Conservation (phyloP, 176 grass and related monocot species). For the Alloteropsis semialata region DNA sequence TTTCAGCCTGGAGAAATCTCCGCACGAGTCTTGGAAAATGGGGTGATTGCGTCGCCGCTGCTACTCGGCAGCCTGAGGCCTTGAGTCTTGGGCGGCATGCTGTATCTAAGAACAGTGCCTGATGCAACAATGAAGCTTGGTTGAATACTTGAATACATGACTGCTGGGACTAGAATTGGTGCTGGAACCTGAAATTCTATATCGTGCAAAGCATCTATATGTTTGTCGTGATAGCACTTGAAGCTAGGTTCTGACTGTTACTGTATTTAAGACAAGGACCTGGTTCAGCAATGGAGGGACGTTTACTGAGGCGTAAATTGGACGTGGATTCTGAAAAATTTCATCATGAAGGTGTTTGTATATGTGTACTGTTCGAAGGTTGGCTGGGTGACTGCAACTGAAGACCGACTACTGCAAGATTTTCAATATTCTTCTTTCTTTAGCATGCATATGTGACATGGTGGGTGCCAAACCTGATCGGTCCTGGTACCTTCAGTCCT, state of each 20-base stretch:
- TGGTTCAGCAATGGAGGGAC: background rate
- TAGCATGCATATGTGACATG: no score
- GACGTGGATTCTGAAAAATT: background rate
- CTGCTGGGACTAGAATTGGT: background rate
- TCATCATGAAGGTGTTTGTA: background rate
- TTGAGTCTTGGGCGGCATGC: no score
- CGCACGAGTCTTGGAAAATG: background rate
- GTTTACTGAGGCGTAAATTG: background rate
- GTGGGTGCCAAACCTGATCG: no score
- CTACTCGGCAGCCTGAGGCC: background rate
- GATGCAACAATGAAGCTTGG: background rate
- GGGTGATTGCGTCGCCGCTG: background rate
- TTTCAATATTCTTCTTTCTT: background rate
- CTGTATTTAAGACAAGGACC: background rate
- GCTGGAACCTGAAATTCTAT: background rate
- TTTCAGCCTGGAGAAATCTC: background rate
- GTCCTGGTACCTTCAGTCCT: no score
- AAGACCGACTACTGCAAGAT: no score
- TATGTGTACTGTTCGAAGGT: background rate
- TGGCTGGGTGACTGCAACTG: no score
- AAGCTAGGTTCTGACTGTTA: background rate
- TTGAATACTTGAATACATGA: background rate
- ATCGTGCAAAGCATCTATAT: background rate
- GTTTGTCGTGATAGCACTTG: no score
- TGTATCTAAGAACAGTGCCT: background rate